Conservation (phyloP, 495 filamentous ascomycete genomes). For the Hamigera avellanea region DNA sequence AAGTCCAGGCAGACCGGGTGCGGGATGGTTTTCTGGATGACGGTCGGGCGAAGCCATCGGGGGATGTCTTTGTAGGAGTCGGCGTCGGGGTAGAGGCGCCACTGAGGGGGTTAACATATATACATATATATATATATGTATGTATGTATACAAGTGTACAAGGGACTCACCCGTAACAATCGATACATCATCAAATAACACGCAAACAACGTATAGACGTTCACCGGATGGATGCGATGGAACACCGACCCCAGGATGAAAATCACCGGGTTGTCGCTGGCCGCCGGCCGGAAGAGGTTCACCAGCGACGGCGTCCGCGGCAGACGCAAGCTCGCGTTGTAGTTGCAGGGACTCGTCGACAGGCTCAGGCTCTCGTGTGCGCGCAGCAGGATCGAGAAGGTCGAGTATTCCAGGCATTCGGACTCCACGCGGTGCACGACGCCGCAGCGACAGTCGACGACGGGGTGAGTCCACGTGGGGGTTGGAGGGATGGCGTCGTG, state of each 20-base stretch:
- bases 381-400: not conserved
- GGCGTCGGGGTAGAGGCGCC: not conserved
- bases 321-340: not conserved
- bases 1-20: conserved; percentile 11
- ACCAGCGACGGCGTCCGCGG: conserved; percentile 1
- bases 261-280: conserved; percentile 2
- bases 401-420: conserved; percentile 2
- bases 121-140: not conserved
- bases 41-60: conserved; percentile 1
- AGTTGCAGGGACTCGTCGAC: no score
- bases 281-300: not conserved
- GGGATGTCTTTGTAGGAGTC: not conserved
- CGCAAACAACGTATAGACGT: not conserved
- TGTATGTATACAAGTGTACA: not conserved
- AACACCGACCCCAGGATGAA: not conserved
- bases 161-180: not conserved
- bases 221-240: not conserved
- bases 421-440: not conserved
- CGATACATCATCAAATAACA: not conserved
- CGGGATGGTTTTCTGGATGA: conserved; percentile 1
- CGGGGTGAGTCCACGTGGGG: not conserved
- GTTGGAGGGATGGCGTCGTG: not conserved
- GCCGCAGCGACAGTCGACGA: conserved; percentile 1
- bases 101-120: not conserved
- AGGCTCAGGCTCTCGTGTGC: not conserved